phyloP scores from a whole-genome alignment of 495 filamentous ascomycete genomes.

The Hypoxylon subgilvum region DNA sequence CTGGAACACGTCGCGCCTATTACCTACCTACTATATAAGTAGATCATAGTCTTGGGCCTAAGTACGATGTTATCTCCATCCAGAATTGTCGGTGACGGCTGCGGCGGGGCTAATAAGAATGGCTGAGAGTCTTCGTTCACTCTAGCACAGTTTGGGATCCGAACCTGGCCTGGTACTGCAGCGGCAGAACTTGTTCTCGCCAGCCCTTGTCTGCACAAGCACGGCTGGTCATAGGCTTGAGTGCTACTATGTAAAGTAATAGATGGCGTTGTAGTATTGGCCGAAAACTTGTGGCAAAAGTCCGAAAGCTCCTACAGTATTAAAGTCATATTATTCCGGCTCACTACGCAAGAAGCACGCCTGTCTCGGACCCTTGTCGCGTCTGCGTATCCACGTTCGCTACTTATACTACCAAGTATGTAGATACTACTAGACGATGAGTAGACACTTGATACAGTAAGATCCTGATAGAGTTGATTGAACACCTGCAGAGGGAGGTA shows the following conservation, averaged over 20 bases:
- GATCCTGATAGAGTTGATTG: background rate
- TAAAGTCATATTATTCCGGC: conserved; percentile 5
- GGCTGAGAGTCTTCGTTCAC: conserved; percentile 10
- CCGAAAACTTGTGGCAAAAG: conserved; percentile 12
- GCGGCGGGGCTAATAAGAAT: conserved; percentile 10
- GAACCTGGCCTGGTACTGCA: conserved; percentile 1
- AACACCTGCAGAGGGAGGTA: too few species aligned
- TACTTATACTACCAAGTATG: background rate
- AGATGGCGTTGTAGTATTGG: conserved; percentile 35
- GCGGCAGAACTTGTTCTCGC: conserved; percentile 25
- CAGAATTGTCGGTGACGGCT: conserved; percentile 25
- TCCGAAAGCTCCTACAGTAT: conserved; percentile 18
- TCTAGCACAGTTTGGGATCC: conserved; percentile 11
- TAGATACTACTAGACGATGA: background rate
- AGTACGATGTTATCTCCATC: conserved; percentile 4
- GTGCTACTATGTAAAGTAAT: conserved; percentile 19
- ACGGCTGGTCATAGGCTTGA: conserved; percentile 7
- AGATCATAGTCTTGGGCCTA: conserved; percentile 11
- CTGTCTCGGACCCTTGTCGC: conserved; percentile 10
- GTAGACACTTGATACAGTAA: conserved; percentile 9
- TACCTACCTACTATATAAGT: conserved; percentile 21
- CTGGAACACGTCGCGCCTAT: conserved; percentile 11
- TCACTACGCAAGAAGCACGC: too few species aligned
- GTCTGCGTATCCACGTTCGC: conserved; percentile 9
- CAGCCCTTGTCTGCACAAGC: conserved; percentile 13